Conservation (phyloP, 208 protist species). For the Naegleria lovaniensis region DNA sequence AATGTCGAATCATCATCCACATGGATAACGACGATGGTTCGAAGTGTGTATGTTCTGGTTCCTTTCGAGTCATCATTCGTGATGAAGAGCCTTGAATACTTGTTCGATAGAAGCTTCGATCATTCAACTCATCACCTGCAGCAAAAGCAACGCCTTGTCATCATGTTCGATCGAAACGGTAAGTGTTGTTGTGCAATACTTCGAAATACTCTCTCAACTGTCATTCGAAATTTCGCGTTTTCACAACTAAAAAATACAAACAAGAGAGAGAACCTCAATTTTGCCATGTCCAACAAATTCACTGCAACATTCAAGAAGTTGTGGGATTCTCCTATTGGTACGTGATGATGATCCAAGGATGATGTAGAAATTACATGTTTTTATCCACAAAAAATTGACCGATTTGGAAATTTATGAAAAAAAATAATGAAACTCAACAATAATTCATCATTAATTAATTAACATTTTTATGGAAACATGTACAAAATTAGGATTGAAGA, state of each 20-base stretch:
- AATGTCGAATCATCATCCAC: too few relatives aligned
- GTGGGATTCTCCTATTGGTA: background rate
- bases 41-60: too few relatives aligned
- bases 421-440: background rate
- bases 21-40: too few relatives aligned
- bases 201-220: too few relatives aligned
- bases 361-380: background rate
- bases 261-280: background rate
- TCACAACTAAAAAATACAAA: background rate
- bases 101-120: too few relatives aligned
- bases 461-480: background rate
- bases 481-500: constrained; percentile 28
- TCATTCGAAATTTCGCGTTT: background rate
- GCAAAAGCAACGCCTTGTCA: too few relatives aligned
- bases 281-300: background rate
- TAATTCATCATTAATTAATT: background rate
- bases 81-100: too few relatives aligned
- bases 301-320: background rate
- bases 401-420: background rate
- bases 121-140: too few relatives aligned
- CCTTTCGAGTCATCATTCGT: too few relatives aligned
- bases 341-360: background rate
- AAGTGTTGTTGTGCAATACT: too few relatives aligned
- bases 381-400: background rate
- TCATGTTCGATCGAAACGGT: too few relatives aligned